Percentiles rank a stretch among this genome's conserved stretches.
Conservation (phyloP, 441 rosid genomes). For the Jatropha podagrica region DNA sequence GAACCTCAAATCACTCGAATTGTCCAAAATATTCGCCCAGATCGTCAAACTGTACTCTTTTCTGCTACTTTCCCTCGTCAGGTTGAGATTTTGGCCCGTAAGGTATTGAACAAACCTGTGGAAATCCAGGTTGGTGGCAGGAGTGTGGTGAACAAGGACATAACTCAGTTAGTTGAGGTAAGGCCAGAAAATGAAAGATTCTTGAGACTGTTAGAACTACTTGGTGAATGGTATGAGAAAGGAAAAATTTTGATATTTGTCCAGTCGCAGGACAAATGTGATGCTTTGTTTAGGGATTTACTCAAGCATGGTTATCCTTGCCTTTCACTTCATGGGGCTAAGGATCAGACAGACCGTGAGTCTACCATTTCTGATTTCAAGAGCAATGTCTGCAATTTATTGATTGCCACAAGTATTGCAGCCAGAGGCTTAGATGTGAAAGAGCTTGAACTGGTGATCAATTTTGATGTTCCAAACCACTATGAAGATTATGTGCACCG, state of each 20-base stretch:
- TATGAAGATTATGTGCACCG: slow-evolving; percentile 96
- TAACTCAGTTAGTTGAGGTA: slow-evolving; percentile 83
- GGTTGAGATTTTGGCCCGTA: slow-evolving; percentile 91
- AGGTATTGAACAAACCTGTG: slow-evolving; percentile 76
- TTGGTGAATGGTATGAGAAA: slow-evolving; percentile 95
- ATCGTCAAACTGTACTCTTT: slow-evolving; percentile 22
- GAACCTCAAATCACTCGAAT: slow-evolving; percentile 93
- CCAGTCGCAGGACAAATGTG: slow-evolving; percentile 88
- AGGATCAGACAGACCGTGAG: slow-evolving; percentile 95
- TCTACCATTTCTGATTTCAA: slow-evolving; percentile 87
- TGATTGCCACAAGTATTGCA: slow-evolving; percentile 63
- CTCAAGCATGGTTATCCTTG: slow-evolving; percentile 85
- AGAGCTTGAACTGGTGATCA: slow-evolving; percentile 90
- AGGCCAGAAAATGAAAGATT: slow-evolving; percentile 88
- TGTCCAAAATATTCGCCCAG: slow-evolving; percentile 62
- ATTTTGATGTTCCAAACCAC: slow-evolving; percentile 79
- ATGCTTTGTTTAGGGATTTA: slow-evolving; percentile 73
- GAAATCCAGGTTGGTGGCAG: slow-evolving; percentile 94
- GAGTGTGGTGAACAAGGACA: slow-evolving; percentile 96
- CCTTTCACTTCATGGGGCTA: slow-evolving; percentile 90
- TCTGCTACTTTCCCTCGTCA: slow-evolving; percentile 99
- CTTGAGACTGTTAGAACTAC: slow-evolving; percentile 76
- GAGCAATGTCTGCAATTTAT: slow-evolving; percentile 81
- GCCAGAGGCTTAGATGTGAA: slow-evolving; percentile 97
- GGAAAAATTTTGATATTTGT: slow-evolving; percentile 87